Evolutionary conservation across 208 protist genomes (phyloP).

Genomic region (Trypanosomatidae sp.): DNA sequence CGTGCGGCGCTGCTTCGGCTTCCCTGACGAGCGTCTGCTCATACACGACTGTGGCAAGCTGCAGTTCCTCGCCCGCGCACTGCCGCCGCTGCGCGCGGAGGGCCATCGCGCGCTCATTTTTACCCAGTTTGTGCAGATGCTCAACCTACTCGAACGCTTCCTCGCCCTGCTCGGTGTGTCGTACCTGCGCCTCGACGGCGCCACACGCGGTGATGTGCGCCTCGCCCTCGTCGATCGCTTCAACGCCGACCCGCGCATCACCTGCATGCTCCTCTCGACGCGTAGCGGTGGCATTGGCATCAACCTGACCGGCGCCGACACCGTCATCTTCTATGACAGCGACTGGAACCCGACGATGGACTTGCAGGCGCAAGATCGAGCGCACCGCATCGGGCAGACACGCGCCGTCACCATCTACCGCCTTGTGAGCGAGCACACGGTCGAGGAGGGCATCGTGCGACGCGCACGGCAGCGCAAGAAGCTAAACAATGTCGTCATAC

Average conservation of each 20-base stretch:
- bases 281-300: constrained; percentile 95
- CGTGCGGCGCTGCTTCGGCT: constrained; percentile 70
- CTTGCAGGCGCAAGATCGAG: constrained; percentile 95
- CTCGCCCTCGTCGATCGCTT: constrained; percentile 91
- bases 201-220: constrained; percentile 81
- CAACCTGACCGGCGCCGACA: constrained; percentile 98
- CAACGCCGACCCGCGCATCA: constrained; percentile 88
- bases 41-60: constrained; percentile 97
- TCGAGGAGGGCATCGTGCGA: constrained; percentile 95
- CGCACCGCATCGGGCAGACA: constrained; percentile 97
- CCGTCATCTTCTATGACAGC: constrained; percentile 99
- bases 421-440: constrained; percentile 89
- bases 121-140: constrained; percentile 96
- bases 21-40: constrained; percentile 92
- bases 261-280: constrained; percentile 97
- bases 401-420: constrained; percentile 95
- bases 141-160: constrained; percentile 97
- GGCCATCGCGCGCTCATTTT: constrained; percentile 97
- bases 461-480: constrained; percentile 92
- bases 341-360: constrained; percentile 99
- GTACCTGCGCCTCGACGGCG: constrained; percentile 94
- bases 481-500: constrained; percentile 92
- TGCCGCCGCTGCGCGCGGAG: constrained; percentile 58
- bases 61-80: constrained; percentile 76
- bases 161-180: constrained; percentile 78